Evolutionary conservation across 1,284 basidiomycete species (phyloP).

Genomic region (Trametes sp.): DNA sequence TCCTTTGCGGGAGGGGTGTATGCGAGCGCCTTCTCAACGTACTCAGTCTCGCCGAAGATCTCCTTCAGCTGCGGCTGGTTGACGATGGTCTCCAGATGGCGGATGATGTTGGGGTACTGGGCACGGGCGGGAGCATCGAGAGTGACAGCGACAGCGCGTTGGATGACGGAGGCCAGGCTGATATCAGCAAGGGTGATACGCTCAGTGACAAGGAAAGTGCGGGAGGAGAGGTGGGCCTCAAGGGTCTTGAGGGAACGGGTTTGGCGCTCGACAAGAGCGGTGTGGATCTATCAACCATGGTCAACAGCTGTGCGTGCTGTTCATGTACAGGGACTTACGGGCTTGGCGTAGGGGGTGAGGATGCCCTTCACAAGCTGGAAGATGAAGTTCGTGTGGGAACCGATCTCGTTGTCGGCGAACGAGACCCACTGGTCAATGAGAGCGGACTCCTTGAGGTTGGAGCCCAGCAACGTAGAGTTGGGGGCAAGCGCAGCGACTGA

Average conservation of each 20-base stretch:
- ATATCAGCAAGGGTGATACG: slow-evolving; percentile 95
- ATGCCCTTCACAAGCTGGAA: slow-evolving; percentile 49
- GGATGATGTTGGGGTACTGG: slow-evolving; percentile 80
- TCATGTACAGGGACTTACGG: slow-evolving; percentile 48
- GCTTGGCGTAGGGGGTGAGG: slow-evolving; percentile 69
- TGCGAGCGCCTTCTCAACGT: slow-evolving; percentile 76
- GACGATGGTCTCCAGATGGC: slow-evolving; percentile 85
- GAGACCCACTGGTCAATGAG: slow-evolving; percentile 74
- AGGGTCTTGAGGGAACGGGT: slow-evolving; percentile 68
- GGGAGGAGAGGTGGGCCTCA: slow-evolving; percentile 77
- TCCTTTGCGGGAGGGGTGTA: slow-evolving; percentile 81
- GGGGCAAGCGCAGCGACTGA: slow-evolving; percentile 80
- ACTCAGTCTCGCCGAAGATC: slow-evolving; percentile 68
- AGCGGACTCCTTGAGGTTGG: slow-evolving; percentile 62
- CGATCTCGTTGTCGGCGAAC: slow-evolving; percentile 68
- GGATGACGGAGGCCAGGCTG: slow-evolving; percentile 67
- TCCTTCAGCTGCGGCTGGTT: slow-evolving; percentile 82
- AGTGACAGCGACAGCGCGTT: slow-evolving; percentile 55
- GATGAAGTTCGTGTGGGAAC: slow-evolving; percentile 37
- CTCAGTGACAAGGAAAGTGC: slow-evolving; percentile 93
- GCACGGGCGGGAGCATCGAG: slow-evolving; percentile 73
- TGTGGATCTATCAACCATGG: slow-evolving; percentile 59
- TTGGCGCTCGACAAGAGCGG: slow-evolving; percentile 57
- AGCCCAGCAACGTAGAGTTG: slow-evolving; percentile 71
- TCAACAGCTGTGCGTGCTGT: background rate